Evolutionary conservation across 1,284 basidiomycete species (phyloP), one percentile per base, ranked within the genome.

Genomic region (Leccinum variabile): DNA sequence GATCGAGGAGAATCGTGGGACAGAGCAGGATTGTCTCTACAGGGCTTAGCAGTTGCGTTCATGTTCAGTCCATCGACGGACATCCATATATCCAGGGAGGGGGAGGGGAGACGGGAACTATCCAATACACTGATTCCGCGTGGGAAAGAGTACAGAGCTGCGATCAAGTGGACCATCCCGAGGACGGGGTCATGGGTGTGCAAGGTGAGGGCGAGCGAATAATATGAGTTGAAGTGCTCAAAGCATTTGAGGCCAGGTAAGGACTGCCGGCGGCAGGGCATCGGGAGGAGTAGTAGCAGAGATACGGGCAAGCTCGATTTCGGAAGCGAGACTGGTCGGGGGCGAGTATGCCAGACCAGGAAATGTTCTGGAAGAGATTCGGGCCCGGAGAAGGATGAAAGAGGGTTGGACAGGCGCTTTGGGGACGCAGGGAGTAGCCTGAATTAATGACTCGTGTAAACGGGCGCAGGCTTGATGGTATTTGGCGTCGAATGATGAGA

Each of bases 41-140:
- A 6, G 60, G 70, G 37, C 70, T 22, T 22, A 22, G 18, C 67
- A 1, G 54, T 30, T 61, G 63, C 37, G 35, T 37, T 37, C 35
- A 37, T 30, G 55, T 75, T 59, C 3, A 62, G 3, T 1, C 71
- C 71, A 13, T 71, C 50, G 3, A 60, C 53, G 57, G 73, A 64
- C 55, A 75, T 57, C 74, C 74, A 75, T 2, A 75, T 59, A 13
- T 70, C 50, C 11, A 46, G 16, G 6, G 63, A 35, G 6, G 5
- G 74, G 71, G 3, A 75, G 14, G 72, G 67, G 14, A 75, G 73
- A 37, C 18, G 70, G 10, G 5, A 50, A 3, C 58, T 22, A 50
- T 63, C 53, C 18, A 22, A 22, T 22, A 25, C 25, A 25, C 18
- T 22, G 18, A 22, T 22, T 25, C 25, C 25, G 25, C 25, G 25